These are phyloP conservation scores for Aphelidium insulamus DNA, from an alignment of 371 early-diverging fungal genomes.

Conservation along the genomic window DNA sequence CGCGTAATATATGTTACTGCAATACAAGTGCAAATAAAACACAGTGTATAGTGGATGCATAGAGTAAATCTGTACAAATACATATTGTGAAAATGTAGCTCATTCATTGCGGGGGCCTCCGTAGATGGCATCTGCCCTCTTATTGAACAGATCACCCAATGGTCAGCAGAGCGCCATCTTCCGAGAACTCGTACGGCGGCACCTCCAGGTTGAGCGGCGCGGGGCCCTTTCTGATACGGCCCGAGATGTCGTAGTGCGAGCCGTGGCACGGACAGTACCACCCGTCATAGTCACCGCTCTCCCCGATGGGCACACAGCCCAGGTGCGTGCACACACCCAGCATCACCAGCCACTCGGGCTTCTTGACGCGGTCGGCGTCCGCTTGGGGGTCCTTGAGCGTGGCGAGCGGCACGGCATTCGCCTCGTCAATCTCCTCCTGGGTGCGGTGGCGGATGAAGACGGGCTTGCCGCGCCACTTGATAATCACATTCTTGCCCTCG, in stretches of 20 bases:
- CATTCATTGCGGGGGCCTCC: too few relatives aligned
- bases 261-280: constrained; percentile 99
- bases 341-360: constrained; percentile 93
- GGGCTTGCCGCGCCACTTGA: constrained; percentile 98
- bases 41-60: too few relatives aligned
- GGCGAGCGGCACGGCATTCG: constrained; percentile 47
- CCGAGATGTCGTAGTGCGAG: constrained; percentile 72
- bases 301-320: constrained; percentile 95
- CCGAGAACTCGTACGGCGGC: constrained; percentile 47
- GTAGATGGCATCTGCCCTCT: too few relatives aligned
- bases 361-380: constrained; percentile 72
- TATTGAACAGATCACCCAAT: too few relatives aligned
- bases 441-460: constrained; percentile 94
- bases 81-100: too few relatives aligned
- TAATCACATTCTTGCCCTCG: constrained; percentile 82
- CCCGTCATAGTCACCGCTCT: constrained; percentile 91
- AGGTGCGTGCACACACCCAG: constrained; percentile 95
- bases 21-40: too few relatives aligned
- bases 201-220: constrained; percentile 95
- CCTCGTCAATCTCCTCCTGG: constrained; percentile 80
- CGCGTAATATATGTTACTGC: too few relatives aligned
- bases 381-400: constrained; percentile 75
- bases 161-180: constrained; percentile 23
- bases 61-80: too few relatives aligned
- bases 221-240: constrained; percentile 93